Base-by-base conservation (phyloP, 805 yeast species). In the Hermanozyma aechmeae region DNA sequence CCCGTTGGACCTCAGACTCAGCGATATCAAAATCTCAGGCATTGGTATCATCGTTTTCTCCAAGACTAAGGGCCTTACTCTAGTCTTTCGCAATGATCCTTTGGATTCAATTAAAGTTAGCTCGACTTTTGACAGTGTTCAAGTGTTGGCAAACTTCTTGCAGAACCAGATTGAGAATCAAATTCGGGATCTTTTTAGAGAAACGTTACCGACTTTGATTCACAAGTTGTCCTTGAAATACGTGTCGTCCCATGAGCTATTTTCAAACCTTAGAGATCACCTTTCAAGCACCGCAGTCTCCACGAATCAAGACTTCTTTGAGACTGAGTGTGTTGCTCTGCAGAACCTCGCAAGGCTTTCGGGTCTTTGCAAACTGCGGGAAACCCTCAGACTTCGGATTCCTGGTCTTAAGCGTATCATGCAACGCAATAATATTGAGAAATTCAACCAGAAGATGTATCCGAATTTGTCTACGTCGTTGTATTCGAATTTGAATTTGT, bases 31-130 rank as follows among this genome's bases (percentile, higher is more conserved):
- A 42, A 63, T 85, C 29, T 72, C 77, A 32, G 92, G 94, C 2
- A 85, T 86, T 34, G 85, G 87, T 15, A 79, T 85, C 30, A 74
- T 84, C 37, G 95, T 85, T 3, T 85, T 81, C 50, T 73, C 80
- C 16, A 78, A 81, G 44, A 66, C 80, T 3, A 83, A 83, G 46
- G 95, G 95, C 1, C 65, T 85, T 32, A 85, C 95, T 0, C 59
- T 85, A 23, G 95, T 85, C 17, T 85, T 85, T 57, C 71, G 87
- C 42, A 85, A 85, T 52, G 95, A 85, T 52, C 95, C 95, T 1
- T 62, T 85, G 32, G 94, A 84, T 41, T 71, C 77, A 13, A 84
- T 85, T 37, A 76, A 75, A 42, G 93, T 85, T 10, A 73, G 77
- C 37, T 81, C 93, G 4, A 79, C 94, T n/a, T 85, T 85, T 53